Base-by-base conservation (phyloP, 345 rosid species). In the Nephelium lappaceum region DNA sequence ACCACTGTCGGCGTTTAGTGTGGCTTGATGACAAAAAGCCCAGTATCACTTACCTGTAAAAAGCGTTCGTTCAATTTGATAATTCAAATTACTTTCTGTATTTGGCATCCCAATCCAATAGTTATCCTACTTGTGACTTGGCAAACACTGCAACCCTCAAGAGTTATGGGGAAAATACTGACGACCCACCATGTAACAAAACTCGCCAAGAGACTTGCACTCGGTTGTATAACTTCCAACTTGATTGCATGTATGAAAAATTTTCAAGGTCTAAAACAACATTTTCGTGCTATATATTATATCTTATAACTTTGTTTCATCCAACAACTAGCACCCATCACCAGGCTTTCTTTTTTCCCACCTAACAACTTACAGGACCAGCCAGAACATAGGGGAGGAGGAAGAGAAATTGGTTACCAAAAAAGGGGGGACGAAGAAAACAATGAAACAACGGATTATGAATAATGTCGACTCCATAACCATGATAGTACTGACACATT, bases 241-340 rank as follows among this genome's bases (percentile, higher is more conserved):
- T 75, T 66, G 47, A 31, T 76, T 76, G 41, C 53, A 27, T 66
- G 65, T 76, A 49, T 49, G 15, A 49, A 49, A 36, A 67, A 63
- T 38, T 16, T 51, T 65, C 6, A 2, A 65, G 66, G 21, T 76
- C 51, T 21, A 67, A 71, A 66, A 67, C 42, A 67, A 76, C 79
- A 76, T 51, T 76, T 55, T 43, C 31, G 9, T 36, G 66, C 79
- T 27, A 51, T 27, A 51, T 27, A 27, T 27, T 66, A 51, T 49
- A 49, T 14, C 6, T 53, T 38, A 53, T 42, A 38, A 15, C 21
- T 31, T 53, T 36, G 5, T 15, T 76, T 67, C 19, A 55, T 53
- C 66, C 65, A 76, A 23, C 79, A 38, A 76, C 42, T 36, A 75
- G 12, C 51, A 75, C 63, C 78, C 70, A 74, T 27, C 78, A 19